Base-by-base conservation (phyloP, 768 basidiomycete genomes). In the Leccinellum luteum region DNA sequence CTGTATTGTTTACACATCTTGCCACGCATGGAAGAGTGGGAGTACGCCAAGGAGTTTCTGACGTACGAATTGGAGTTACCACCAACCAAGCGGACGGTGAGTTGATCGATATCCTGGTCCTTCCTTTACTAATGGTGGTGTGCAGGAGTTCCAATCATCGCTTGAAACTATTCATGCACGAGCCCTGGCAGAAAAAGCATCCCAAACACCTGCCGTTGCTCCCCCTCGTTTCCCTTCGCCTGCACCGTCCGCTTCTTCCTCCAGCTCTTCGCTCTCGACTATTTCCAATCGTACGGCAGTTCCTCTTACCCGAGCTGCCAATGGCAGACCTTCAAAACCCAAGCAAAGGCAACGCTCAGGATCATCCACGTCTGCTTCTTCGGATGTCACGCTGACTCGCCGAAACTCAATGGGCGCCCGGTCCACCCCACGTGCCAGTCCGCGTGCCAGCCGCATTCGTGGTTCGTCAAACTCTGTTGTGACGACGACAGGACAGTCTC, bases 21-120 rank as follows among this genome's bases (percentile, higher is more conserved):
- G 34, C 88, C 91, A 0, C 82, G 82, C 48, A 68, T 93, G 27
- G 83, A 82, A 49, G 85, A 90, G 64, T 93, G 91, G 91, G 85
- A 86, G 19, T 90, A 91, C 64, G 89, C 86, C 15, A 78, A 75
- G 52, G 89, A 90, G 61, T 92, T 92, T 66, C 66, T 94, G 57
- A 76, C 81, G 41, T 89, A 88, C 61, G 91, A 93, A 66, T 75
- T 75, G 25, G 89, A 92, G 65, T 75, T 93, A 27, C 63, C 79
- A 17, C 61, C 68, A 2, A 73, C 76, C 19, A 75, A 70, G 51
- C 78, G 83, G 72, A 75, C 80, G 75, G 91, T 91, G 66, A 53
- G 75, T 70, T 38, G 15, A 32, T 12, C 45, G 45, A 28, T 27
- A 28, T 41, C 2, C 48, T 21, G 0, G 8, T 44, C 34, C 49